Base-by-base conservation (phyloP, 768 basidiomycete genomes). In the Boletus rex-veris region DNA sequence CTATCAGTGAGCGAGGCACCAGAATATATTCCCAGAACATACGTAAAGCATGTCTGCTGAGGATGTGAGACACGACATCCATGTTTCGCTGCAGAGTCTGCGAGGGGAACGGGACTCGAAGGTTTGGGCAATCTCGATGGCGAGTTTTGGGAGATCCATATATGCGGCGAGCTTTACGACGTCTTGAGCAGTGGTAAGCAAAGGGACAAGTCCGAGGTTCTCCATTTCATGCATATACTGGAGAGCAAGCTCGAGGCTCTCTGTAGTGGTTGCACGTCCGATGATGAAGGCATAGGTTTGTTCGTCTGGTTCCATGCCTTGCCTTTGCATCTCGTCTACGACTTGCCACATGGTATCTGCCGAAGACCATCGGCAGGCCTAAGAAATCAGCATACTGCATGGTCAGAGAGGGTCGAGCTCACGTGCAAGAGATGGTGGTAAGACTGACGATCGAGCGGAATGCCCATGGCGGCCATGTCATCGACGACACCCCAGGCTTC, bases 21-120 rank as follows among this genome's bases (percentile, higher is more conserved):
- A 1, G 28, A 28, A 28, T 28, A 28, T 26, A 8, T 8, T 28
- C 28, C n/a, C n/a, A 9, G 11, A 21, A 75, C 90, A 61, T 62
- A 95, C 93, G 70, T 84, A 90, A 38, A 86, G 74, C 39, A 70
- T 69, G 19, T 83, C 79, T 0, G 88, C 84, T 28, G 87, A 83
- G 9, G 86, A 74, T 15, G 76, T 66, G 40, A 96, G 76, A 61
- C 88, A 85, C 3, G 79, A 71, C 47, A 85, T 70, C 92, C 91
- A 95, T 1, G 77, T 73, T 7, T 71, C 68, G 18, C 73, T 68
- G 4, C 78, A 77, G 28, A 92, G 62, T 58, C 74, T 77, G 35
- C 85, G 78, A 28, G 78, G 69, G 5, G 83, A 79, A 6, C 73
- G 63, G 37, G 68, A 61, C 61, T 93, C 90, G 48, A 80, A 89